phyloP scores from a whole-genome alignment of 176 grass and related monocot species.

The Carex littledalei region DNA sequence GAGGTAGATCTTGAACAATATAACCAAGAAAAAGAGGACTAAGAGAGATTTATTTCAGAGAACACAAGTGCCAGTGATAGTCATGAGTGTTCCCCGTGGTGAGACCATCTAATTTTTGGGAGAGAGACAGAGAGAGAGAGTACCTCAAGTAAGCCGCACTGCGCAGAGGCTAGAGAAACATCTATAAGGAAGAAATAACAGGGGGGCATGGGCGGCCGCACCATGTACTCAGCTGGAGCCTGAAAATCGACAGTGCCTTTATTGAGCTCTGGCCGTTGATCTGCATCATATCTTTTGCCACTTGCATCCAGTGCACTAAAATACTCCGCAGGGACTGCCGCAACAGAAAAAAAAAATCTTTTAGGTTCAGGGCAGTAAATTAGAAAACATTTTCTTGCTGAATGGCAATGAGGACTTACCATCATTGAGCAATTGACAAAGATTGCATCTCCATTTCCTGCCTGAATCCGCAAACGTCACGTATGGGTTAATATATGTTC shows the following conservation, averaged over 20 bases:
- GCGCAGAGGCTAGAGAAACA: slow-evolving; percentile 74
- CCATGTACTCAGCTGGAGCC: slow-evolving; percentile 98
- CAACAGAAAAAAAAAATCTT: slow-evolving; percentile 18
- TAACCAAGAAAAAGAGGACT: neutral
- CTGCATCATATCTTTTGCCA: slow-evolving; percentile 76
- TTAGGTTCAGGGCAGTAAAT: neutral
- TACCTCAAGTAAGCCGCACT: slow-evolving; percentile 81
- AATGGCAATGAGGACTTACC: slow-evolving; percentile 43
- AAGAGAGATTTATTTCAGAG: neutral
- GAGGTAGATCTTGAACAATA: neutral
- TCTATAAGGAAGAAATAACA: slow-evolving; percentile 96
- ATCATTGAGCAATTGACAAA: slow-evolving; percentile 93
- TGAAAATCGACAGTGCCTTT: slow-evolving; percentile 98
- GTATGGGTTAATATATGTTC: slow-evolving; percentile 95
- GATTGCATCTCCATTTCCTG: slow-evolving; percentile 97
- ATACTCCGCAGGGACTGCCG: slow-evolving; percentile 82
- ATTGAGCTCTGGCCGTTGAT: slow-evolving; percentile 86
- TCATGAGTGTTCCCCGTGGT: neutral
- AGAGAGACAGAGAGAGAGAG: neutral
- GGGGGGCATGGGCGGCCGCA: slow-evolving; percentile 95
- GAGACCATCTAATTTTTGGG: neutral
- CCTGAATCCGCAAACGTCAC: slow-evolving; percentile 88
- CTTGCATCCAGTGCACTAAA: slow-evolving; percentile 73
- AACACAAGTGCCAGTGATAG: neutral
- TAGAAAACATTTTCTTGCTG: neutral